A percentile compares a stretch with the other conserved stretches of the same genome.
These are phyloP conservation scores for Primulina tabacum DNA, from an alignment of 257 asterid genomes.

Conservation along the genomic window DNA sequence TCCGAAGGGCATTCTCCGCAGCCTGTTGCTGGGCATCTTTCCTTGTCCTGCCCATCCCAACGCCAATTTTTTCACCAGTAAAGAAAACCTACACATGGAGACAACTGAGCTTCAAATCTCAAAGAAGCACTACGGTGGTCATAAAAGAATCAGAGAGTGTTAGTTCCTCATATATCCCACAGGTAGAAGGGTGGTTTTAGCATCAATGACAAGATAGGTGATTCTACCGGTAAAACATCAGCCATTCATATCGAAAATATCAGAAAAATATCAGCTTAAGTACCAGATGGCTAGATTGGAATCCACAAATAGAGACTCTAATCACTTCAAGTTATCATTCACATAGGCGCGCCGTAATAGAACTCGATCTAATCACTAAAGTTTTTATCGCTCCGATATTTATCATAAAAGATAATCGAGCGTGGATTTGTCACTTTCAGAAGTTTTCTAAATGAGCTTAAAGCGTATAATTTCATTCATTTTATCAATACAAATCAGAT, in stretches of 20 bases:
- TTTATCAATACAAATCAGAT: background rate
- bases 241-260: too few relatives aligned
- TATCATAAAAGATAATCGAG: background rate
- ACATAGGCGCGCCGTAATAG: background rate
- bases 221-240: background rate
- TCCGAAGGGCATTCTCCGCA: slow-evolving; percentile 88
- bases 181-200: slow-evolving; percentile 3
- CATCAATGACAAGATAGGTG: background rate
- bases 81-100: slow-evolving; percentile 61
- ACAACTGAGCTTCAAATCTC: slow-evolving; percentile 31
- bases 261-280: background rate
- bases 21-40: slow-evolving; percentile 98
- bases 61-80: slow-evolving; percentile 79
- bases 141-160: background rate
- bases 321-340: background rate
- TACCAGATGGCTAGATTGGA: background rate
- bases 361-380: background rate
- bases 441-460: background rate
- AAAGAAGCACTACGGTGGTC: slow-evolving; percentile 15
- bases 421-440: background rate
- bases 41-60: slow-evolving; percentile 87
- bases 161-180: background rate
- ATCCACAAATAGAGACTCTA: too few relatives aligned
- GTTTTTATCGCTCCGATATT: background rate
- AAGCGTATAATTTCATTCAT: too few relatives aligned